A percentile compares a stretch with the other conserved stretches of the same genome.
Conservation (phyloP, 2,329 filamentous ascomycete genomes). For the Scedosporium boydii region DNA sequence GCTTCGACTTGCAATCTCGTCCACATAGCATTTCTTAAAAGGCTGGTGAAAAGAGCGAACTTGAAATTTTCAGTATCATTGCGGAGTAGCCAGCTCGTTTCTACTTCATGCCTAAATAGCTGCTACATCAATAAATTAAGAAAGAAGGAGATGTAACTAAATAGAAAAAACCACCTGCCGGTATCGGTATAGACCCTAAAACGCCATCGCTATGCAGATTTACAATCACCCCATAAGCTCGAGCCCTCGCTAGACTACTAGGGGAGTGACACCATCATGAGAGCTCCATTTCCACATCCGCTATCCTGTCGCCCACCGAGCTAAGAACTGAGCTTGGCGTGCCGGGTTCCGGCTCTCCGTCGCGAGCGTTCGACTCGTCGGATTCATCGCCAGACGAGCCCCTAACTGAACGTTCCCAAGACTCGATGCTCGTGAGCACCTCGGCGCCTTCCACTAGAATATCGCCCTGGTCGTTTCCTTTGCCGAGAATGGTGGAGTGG, state of each 20-base stretch:
- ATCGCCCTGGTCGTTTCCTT: slow-evolving; percentile 58
- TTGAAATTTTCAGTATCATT: neutral
- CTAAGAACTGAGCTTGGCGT: slow-evolving; percentile 47
- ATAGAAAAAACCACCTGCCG: neutral
- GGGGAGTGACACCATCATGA: slow-evolving; percentile 16
- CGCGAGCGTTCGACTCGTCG: neutral
- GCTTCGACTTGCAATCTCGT: neutral
- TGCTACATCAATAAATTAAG: neutral
- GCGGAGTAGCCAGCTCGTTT: neutral
- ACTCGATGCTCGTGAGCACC: slow-evolving; percentile 49
- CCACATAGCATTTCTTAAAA: no score
- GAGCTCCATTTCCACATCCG: slow-evolving; percentile 38
- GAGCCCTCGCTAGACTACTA: neutral
- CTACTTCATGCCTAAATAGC: neutral
- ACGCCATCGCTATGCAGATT: slow-evolving; percentile 35
- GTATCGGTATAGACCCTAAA: slow-evolving; percentile 10
- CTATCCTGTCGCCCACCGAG: slow-evolving; percentile 40
- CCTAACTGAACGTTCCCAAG: slow-evolving; percentile 46
- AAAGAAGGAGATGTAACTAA: neutral
- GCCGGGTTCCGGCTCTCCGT: slow-evolving; percentile 24
- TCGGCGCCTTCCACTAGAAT: slow-evolving; percentile 72
- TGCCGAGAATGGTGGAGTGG: slow-evolving; percentile 74
- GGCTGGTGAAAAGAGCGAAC: neutral
- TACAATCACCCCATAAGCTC: neutral
- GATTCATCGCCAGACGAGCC: slow-evolving; percentile 12